Conservation (phyloP, 148 eudicot genomes). For the Vaccinium vitisidaea region DNA sequence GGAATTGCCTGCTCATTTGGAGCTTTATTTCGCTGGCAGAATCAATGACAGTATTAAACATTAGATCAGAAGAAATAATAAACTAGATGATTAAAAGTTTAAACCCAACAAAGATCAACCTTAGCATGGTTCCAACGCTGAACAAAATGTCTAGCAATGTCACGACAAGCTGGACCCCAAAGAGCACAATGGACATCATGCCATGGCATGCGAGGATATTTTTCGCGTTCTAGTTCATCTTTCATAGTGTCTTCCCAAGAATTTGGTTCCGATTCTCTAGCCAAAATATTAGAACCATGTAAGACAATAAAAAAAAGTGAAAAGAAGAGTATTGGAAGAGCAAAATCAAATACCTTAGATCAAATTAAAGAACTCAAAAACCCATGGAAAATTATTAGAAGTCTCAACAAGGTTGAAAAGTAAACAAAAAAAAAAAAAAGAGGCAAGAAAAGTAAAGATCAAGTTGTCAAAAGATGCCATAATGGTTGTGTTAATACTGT, state of each 20-base stretch:
- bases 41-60: constrained; percentile 9
- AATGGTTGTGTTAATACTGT: background rate
- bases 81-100: background rate
- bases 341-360: background rate
- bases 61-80: background rate
- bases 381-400: background rate
- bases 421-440: too few relatives aligned
- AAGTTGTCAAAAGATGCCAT: background rate
- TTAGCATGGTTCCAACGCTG: constrained; percentile 99
- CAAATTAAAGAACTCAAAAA: background rate
- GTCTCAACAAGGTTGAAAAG: background rate
- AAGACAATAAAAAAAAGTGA: background rate
- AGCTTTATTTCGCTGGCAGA: constrained; percentile 89
- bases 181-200: constrained; percentile 99
- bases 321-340: background rate
- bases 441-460: background rate
- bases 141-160: constrained; percentile 95
- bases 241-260: constrained; percentile 97
- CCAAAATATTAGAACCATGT: background rate
- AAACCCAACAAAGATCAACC: constrained; percentile 38
- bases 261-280: constrained; percentile 97
- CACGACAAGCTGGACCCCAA: constrained; percentile 95
- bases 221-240: constrained; percentile 82
- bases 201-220: constrained; percentile 99
- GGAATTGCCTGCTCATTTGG: constrained; percentile 91